A percentile compares a stretch with the other conserved stretches of the same genome.
These are phyloP conservation scores for Pseudogymnoascus sp. DNA, from an alignment of 2,329 filamentous ascomycete genomes.

Conservation along the genomic window DNA sequence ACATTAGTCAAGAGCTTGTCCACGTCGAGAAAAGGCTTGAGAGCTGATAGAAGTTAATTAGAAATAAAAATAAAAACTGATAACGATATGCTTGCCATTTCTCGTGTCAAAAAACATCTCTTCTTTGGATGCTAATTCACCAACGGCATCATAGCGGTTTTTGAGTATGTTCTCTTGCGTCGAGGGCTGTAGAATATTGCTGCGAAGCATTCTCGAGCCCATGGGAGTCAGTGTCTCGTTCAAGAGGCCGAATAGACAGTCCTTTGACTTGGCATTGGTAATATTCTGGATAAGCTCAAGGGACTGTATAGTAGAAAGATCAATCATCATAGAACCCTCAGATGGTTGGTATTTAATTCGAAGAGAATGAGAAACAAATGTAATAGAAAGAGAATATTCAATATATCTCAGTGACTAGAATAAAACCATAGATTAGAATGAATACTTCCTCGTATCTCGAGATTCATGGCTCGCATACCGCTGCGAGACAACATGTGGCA, in stretches of 20 bases:
- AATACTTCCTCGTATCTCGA: neutral
- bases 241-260: conserved; percentile 76
- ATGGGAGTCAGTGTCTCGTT: conserved; percentile 84
- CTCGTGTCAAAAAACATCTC: conserved; percentile 76
- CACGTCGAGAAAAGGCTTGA: conserved; percentile 69
- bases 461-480: conserved; percentile 47
- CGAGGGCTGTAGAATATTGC: conserved; percentile 82
- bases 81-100: conserved; percentile 43
- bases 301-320: conserved; percentile 76
- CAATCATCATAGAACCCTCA: conserved; percentile 93
- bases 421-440: neutral
- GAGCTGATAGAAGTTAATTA: conserved; percentile 37
- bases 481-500: conserved; percentile 75
- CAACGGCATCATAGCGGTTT: conserved; percentile 72
- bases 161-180: conserved; percentile 61
- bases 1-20: conserved; percentile 75
- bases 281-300: conserved; percentile 88
- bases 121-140: conserved; percentile 74
- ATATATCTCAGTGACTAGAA: conserved; percentile 71
- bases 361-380: conserved; percentile 71
- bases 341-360: conserved; percentile 81
- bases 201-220: conserved; percentile 75
- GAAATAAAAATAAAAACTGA: neutral
- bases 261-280: conserved; percentile 67
- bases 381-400: conserved; percentile 59